Evolutionary conservation across 1,284 basidiomycete genomes (phyloP).

Genomic region (Leccinum proliferum): DNA sequence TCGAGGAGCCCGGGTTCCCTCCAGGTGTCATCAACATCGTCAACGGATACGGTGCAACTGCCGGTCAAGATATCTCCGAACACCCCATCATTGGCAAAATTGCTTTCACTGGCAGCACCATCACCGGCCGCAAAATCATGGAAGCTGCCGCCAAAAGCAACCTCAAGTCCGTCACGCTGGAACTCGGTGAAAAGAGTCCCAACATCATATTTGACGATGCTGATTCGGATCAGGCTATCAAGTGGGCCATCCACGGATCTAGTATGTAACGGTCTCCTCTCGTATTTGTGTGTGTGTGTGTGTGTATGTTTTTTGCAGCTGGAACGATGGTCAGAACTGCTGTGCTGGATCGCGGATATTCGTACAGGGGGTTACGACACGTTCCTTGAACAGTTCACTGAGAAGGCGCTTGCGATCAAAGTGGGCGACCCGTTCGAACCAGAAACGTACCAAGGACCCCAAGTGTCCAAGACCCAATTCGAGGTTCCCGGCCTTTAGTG

Average conservation of each 20-base stretch:
- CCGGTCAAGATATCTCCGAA: conserved; percentile 20
- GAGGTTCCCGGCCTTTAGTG: conserved; percentile 17
- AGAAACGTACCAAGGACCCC: conserved; percentile 68
- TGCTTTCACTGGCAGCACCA: conserved; percentile 51
- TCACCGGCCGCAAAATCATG: conserved; percentile 65
- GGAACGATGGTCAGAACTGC: conserved; percentile 67
- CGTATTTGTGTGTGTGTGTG: no score
- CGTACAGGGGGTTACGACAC: conserved; percentile 63
- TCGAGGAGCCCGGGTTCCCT: conserved; percentile 51
- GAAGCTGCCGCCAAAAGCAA: conserved; percentile 62
- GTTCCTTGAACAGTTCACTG: conserved; percentile 44
- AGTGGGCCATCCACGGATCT: conserved; percentile 43
- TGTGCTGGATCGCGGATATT: conserved; percentile 66
- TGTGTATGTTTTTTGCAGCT: conserved; percentile 33
- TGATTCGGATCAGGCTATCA: conserved; percentile 55
- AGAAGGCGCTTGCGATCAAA: conserved; percentile 42
- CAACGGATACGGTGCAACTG: conserved; percentile 45
- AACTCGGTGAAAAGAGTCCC: conserved; percentile 73
- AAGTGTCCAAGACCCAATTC: conserved; percentile 55
- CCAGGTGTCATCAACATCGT: conserved; percentile 69
- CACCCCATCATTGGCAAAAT: conserved; percentile 37
- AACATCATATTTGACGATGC: conserved; percentile 52
- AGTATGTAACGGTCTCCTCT: no score
- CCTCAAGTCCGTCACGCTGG: conserved; percentile 68
- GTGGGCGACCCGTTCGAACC: conserved; percentile 64